Percentiles rank a stretch among this genome's conserved stretches.
These are phyloP conservation scores for Phialophora macrospora DNA, from an alignment of 2,329 filamentous ascomycete genomes.

Conservation along the genomic window DNA sequence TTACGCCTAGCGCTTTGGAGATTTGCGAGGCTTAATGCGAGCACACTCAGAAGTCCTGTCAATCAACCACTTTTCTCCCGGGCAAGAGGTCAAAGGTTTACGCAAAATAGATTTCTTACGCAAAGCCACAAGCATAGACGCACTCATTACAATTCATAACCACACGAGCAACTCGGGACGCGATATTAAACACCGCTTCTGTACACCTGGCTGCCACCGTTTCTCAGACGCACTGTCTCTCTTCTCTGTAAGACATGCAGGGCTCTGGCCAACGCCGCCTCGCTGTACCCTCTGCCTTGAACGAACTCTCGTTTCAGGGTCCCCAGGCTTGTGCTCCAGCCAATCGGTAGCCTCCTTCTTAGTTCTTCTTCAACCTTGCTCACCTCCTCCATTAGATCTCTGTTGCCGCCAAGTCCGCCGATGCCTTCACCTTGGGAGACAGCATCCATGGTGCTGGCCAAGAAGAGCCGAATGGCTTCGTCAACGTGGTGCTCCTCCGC, in stretches of 20 bases:
- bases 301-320: conserved; percentile 89
- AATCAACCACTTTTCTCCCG: background rate
- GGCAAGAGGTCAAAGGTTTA: background rate
- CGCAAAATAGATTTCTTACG: background rate
- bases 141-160: conserved; percentile 24
- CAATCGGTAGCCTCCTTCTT: conserved; percentile 83
- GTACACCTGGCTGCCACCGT: conserved; percentile 56
- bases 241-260: conserved; percentile 83
- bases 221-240: conserved; percentile 67
- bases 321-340: conserved; percentile 89
- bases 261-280: conserved; percentile 82
- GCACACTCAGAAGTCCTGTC: background rate
- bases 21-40: background rate
- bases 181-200: conserved; percentile 50
- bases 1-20: background rate
- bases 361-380: conserved; percentile 86
- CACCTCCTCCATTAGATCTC: conserved; percentile 90
- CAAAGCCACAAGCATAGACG: conserved; percentile 1
- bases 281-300: conserved; percentile 85
- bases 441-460: conserved; percentile 97
- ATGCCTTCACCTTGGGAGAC: conserved; percentile 86
- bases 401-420: conserved; percentile 61
- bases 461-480: conserved; percentile 94
- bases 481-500: conserved; percentile 93
- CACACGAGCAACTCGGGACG: background rate